Conservation (phyloP, 1,139 yeast species). For the Debaryomyces robertsiae region DNA sequence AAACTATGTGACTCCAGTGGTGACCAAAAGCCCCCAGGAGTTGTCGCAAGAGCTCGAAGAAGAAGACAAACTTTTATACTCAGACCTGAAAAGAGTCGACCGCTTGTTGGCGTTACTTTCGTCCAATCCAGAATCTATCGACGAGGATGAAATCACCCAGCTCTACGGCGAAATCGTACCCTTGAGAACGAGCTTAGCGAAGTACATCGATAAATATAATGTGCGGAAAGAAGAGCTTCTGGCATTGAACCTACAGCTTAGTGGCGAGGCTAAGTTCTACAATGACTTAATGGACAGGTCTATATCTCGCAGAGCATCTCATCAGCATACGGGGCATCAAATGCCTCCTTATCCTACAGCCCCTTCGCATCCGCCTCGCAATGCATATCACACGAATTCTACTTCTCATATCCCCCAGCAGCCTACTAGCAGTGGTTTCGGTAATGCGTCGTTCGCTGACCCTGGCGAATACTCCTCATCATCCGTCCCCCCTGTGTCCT, state of each 20-base stretch:
- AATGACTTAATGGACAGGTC: constrained; percentile 66
- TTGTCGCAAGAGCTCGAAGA: constrained; percentile 31
- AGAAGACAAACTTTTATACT: constrained; percentile 32
- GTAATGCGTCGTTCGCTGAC: constrained; percentile 24
- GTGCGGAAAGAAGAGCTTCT: constrained; percentile 73
- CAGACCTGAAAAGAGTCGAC: constrained; percentile 57
- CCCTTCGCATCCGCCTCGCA: constrained; percentile 4
- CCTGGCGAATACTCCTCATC: constrained; percentile 1
- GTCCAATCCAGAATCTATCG: constrained; percentile 30
- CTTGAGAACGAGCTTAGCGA: constrained; percentile 71
- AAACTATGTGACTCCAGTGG: constrained; percentile 83
- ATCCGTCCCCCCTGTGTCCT: constrained; percentile 6
- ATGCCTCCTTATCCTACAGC: constrained; percentile 26
- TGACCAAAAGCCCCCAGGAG: constrained; percentile 61
- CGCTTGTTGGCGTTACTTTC: constrained; percentile 62
- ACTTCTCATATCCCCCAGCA: constrained; percentile 26
- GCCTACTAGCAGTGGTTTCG: constrained; percentile 42
- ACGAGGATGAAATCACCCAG: constrained; percentile 50
- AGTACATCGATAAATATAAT: constrained; percentile 73
- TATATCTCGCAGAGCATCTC: constrained; percentile 30
- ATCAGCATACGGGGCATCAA: constrained; percentile 10
- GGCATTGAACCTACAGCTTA: constrained; percentile 69
- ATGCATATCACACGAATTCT: constrained; percentile 1
- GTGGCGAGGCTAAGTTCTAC: constrained; percentile 66
- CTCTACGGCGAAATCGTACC: constrained; percentile 73